These are phyloP conservation scores for Vitis hybrid DNA, from an alignment of 177 flowering plant genomes.

Conservation along the genomic window DNA sequence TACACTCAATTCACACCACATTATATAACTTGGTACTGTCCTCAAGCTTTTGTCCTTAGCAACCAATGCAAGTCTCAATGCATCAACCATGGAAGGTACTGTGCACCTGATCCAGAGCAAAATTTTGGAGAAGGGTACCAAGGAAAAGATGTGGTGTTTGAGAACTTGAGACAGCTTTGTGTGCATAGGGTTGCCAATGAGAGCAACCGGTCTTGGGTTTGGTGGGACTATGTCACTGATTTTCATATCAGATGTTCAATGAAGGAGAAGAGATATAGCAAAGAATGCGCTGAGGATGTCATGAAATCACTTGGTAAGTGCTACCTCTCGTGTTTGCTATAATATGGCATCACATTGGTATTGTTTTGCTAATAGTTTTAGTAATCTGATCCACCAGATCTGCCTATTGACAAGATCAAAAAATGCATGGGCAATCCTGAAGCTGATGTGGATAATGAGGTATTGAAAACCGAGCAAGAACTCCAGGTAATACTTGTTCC, in stretches of 20 bases:
- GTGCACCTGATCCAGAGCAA: conserved; percentile 95
- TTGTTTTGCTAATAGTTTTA: conserved; percentile 9
- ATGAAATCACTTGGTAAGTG: conserved; percentile 65
- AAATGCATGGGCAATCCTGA: conserved; percentile 90
- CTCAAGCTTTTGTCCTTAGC: conserved; percentile 59
- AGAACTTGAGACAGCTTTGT: conserved; percentile 91
- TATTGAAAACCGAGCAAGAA: conserved; percentile 77
- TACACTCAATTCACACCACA: conserved; percentile 86
- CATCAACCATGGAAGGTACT: conserved; percentile 87
- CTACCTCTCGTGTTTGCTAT: neutral
- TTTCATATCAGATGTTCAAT: conserved; percentile 89
- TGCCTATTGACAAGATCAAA: conserved; percentile 65
- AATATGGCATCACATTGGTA: neutral
- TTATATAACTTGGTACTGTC: conserved; percentile 96
- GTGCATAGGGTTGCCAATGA: conserved; percentile 86
- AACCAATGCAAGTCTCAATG: conserved; percentile 93
- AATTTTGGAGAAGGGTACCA: conserved; percentile 75
- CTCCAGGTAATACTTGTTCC: conserved; percentile 50
- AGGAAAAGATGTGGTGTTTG: conserved; percentile 86
- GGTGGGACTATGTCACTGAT: conserved; percentile 99
- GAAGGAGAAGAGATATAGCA: conserved; percentile 76
- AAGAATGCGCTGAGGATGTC: conserved; percentile 81
- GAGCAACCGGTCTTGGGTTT: conserved; percentile 75
- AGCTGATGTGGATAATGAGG: conserved; percentile 76
- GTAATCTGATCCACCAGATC: conserved; percentile 32